Percentiles rank a stretch among this genome's conserved stretches.
phyloP scores from a whole-genome alignment of 2,329 filamentous ascomycete species.

The Tolypocladium album region DNA sequence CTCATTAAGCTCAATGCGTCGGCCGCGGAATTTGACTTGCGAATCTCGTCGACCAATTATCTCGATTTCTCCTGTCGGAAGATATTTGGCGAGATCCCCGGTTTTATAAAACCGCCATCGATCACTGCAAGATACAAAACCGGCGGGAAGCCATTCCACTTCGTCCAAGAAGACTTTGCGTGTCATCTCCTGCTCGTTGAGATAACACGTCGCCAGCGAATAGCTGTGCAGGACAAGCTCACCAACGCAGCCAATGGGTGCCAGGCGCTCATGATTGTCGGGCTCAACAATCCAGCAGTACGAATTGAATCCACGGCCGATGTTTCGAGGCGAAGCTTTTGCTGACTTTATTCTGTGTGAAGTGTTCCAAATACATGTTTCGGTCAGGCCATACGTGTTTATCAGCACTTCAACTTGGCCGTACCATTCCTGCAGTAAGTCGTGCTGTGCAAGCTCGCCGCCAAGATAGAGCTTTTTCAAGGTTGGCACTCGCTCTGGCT shows the following conservation, averaged over 20 bases:
- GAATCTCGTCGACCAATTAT: conserved; percentile 40
- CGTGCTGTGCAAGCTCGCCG: not conserved
- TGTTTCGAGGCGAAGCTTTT: not conserved
- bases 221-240: not conserved
- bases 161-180: not conserved
- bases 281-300: not conserved
- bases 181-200: not conserved
- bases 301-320: not conserved
- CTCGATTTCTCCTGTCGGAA: not conserved
- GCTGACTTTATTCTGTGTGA: not conserved
- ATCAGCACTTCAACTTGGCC: not conserved
- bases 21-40: conserved; percentile 49
- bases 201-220: not conserved
- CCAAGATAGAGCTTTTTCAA: not conserved
- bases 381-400: not conserved
- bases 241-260: not conserved
- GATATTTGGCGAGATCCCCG: conserved; percentile 30
- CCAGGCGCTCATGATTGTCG: not conserved
- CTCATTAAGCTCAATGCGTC: conserved; percentile 35
- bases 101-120: conserved; percentile 12
- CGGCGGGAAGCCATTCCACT: not conserved
- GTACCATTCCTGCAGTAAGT: not conserved
- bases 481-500: not conserved
- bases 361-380: not conserved
- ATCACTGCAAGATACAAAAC: not conserved